A percentile compares a stretch with the other conserved stretches of the same genome.
Conservation (phyloP, 169 alveolate species). For the Plasmodium gaboni region DNA sequence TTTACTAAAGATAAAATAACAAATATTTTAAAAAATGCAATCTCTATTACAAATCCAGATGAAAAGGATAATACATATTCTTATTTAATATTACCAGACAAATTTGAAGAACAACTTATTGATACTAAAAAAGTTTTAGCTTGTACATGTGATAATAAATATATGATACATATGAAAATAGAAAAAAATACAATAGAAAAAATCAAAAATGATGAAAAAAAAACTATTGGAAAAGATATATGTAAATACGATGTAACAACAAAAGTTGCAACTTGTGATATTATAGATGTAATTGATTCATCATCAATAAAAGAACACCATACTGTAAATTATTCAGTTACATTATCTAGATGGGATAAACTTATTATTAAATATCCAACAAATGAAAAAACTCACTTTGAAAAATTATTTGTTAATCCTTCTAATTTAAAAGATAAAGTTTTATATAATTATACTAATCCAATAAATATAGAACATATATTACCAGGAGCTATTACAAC, state of each 20-base stretch:
- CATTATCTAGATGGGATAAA: slow-evolving; percentile 41
- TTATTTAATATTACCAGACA: slow-evolving; percentile 36
- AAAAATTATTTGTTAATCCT: slow-evolving; percentile 18
- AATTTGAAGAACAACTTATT: not conserved
- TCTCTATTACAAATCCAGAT: slow-evolving; percentile 9
- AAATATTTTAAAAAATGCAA: slow-evolving; percentile 12
- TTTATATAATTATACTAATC: slow-evolving; percentile 10
- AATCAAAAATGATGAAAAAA: slow-evolving; percentile 1
- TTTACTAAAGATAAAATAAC: slow-evolving; percentile 7
- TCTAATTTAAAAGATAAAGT: slow-evolving; percentile 56
- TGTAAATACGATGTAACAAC: slow-evolving; percentile 31
- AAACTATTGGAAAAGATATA: not conserved
- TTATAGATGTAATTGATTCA: slow-evolving; percentile 20
- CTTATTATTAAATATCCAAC: slow-evolving; percentile 53
- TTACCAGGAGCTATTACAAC: slow-evolving; percentile 53
- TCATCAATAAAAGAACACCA: not conserved
- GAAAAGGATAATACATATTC: slow-evolving; percentile 35
- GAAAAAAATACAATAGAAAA: not conserved
- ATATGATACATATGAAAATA: slow-evolving; percentile 26
- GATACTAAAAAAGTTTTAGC: not conserved
- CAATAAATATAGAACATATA: slow-evolving; percentile 32
- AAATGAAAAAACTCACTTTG: slow-evolving; percentile 21
- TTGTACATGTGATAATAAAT: slow-evolving; percentile 43
- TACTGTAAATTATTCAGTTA: not conserved
- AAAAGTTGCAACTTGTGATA: slow-evolving; percentile 19